These are phyloP conservation scores for Psidium guajava DNA, from an alignment of 345 rosid species.

Conservation along the genomic window DNA sequence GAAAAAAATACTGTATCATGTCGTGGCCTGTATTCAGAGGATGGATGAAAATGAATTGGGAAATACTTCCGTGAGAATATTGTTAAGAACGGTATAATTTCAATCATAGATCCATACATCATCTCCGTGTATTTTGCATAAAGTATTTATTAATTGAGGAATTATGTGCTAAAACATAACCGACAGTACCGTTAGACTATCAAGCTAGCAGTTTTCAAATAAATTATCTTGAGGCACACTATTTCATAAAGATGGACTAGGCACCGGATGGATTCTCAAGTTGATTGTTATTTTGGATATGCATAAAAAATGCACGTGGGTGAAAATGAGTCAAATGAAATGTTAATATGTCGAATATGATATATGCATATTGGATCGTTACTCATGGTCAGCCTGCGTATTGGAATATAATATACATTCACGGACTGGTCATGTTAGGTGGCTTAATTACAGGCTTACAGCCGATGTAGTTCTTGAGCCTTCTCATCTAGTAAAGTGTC, in stretches of 20 bases:
- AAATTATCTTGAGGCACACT: not conserved
- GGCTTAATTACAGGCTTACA: not conserved
- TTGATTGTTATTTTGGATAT: not conserved
- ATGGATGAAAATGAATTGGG: not conserved
- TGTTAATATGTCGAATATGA: not conserved
- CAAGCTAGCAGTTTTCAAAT: too few species aligned
- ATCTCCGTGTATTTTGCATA: too few species aligned
- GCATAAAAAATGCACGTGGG: not conserved
- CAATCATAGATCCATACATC: too few species aligned
- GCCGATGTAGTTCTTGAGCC: not conserved
- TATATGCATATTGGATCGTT: not conserved
- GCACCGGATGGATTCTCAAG: not conserved
- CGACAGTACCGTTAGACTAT: too few species aligned
- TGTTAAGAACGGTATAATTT: too few species aligned
- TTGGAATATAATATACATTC: not conserved
- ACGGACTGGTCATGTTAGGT: not conserved
- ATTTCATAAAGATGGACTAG: not conserved
- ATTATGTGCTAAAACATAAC: too few species aligned
- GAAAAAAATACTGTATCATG: not conserved
- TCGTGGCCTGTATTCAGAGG: too few species aligned
- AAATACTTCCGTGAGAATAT: too few species aligned
- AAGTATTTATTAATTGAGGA: too few species aligned
- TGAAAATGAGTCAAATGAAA: not conserved
- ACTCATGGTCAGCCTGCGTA: not conserved
- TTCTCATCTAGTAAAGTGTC: not conserved